Evolutionary conservation across 768 basidiomycete genomes (phyloP).

Genomic region (Sporobolomyces roseus): DNA sequence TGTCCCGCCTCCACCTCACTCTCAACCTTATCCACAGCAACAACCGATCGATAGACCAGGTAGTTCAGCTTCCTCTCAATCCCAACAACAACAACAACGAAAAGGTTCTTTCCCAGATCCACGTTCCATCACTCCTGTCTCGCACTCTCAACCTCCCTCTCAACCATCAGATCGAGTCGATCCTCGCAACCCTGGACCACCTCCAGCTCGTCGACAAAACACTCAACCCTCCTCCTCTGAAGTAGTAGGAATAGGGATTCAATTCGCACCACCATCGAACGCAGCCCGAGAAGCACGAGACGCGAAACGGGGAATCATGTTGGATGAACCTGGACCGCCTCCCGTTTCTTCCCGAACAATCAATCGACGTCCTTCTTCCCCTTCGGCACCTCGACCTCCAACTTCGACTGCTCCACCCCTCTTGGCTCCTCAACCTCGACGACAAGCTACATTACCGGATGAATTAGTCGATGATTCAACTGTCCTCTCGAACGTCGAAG

Average conservation of each 20-base stretch:
- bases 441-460: background rate
- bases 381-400: background rate
- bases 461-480: slow-evolving; percentile 61
- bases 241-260: slow-evolving; percentile 11
- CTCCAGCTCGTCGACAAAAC: background rate
- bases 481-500: slow-evolving; percentile 86
- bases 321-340: background rate
- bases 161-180: background rate
- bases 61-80: background rate
- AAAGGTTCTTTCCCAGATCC: slow-evolving; percentile 12
- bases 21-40: background rate
- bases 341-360: background rate
- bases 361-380: background rate
- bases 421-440: background rate
- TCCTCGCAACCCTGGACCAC: background rate
- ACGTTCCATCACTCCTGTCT: background rate
- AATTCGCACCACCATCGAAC: slow-evolving; percentile 2
- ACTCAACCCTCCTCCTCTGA: background rate
- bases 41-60: slow-evolving; percentile 1
- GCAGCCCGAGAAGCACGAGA: background rate
- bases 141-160: too few relatives aligned
- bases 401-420: background rate
- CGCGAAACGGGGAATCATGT: too few relatives aligned
- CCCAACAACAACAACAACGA: background rate
- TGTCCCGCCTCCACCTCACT: background rate